Evolutionary conservation across 441 rosid species (phyloP).

Genomic region (Kokia cookei): DNA sequence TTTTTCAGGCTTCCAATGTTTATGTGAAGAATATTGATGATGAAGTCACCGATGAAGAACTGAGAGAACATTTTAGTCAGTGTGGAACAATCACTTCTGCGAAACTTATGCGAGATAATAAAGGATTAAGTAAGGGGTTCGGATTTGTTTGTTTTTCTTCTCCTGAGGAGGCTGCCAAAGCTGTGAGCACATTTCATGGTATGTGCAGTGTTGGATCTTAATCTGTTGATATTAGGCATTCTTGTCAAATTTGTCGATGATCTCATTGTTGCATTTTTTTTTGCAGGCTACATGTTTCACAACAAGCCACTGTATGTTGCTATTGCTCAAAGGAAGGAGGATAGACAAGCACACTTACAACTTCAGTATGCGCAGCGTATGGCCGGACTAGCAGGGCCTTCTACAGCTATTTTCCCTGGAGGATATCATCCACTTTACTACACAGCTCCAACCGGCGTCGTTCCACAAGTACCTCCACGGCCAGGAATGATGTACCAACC

Average conservation of each 20-base stretch:
- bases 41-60: conserved; percentile 43
- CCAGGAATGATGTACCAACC: conserved; percentile 54
- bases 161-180: conserved; percentile 35
- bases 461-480: conserved; percentile 42
- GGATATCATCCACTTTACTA: conserved; percentile 58
- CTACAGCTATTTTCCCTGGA: conserved; percentile 40
- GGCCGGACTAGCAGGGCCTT: conserved; percentile 32
- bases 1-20: conserved; percentile 42
- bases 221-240: not conserved
- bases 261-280: not conserved
- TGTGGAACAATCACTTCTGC: conserved; percentile 43
- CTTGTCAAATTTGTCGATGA: conserved; percentile 3
- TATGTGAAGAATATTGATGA: conserved; percentile 44
- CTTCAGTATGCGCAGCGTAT: conserved; percentile 28
- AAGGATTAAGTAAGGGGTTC: conserved; percentile 43
- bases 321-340: conserved; percentile 51
- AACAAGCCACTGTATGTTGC: conserved; percentile 49
- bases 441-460: conserved; percentile 40
- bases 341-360: conserved; percentile 39
- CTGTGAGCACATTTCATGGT: conserved; percentile 35
- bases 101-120: conserved; percentile 34
- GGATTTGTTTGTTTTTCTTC: conserved; percentile 52
- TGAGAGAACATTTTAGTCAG: conserved; percentile 35
- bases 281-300: conserved; percentile 39
- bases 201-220: not conserved